Base-by-base conservation (phyloP, 805 yeast genomes). In the Millerago galiae region DNA sequence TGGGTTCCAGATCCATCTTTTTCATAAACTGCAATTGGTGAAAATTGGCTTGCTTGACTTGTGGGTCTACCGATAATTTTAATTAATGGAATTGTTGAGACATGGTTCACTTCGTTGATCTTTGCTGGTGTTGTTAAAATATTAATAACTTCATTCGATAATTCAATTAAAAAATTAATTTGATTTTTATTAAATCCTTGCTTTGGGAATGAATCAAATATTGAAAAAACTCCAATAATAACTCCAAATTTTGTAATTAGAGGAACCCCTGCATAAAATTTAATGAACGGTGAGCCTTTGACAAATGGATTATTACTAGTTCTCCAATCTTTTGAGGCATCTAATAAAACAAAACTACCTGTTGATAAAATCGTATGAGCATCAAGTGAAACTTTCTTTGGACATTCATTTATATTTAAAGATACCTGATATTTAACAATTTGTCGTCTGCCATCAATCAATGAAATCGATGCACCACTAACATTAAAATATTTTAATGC, bases 291-390 rank as follows among this genome's bases (percentile, higher is more conserved):
- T 1, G 69, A 65, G 0, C 81, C 79, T 16, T 68, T 72, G 1
- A 84, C 85, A 37, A 82, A 65, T 0, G 91, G 91, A 52, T 77
- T 81, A 33, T 66, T 62, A 14, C 61, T 53, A 4, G 81, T 72
- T 56, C 95, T 67, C 93, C 95, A 84, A 55, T 84, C 95, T 29
- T 63, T 62, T 5, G 77, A 58, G 3, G 89, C 79, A 56, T 83
- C 85, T 5, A 69, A 55, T 8, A 84, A 50, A 4, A 77, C 63
- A 41, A 84, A 74, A 46, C 71, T 68, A 2, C 69, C 78, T 7
- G 66, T 58, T 0, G 89, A 80, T 29, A 84, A 60, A 2, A 84
- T 68, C 0, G 88, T 68, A 61, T 84, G 91, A 8, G 78, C 78
- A 56, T 84, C 93, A 36, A 84, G 59, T 8, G 88, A 78, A 2